Percentiles rank a stretch among this genome's conserved stretches.
Conservation (phyloP, 108 stramenopile genomes). For the Cylindrotheca closterium region DNA sequence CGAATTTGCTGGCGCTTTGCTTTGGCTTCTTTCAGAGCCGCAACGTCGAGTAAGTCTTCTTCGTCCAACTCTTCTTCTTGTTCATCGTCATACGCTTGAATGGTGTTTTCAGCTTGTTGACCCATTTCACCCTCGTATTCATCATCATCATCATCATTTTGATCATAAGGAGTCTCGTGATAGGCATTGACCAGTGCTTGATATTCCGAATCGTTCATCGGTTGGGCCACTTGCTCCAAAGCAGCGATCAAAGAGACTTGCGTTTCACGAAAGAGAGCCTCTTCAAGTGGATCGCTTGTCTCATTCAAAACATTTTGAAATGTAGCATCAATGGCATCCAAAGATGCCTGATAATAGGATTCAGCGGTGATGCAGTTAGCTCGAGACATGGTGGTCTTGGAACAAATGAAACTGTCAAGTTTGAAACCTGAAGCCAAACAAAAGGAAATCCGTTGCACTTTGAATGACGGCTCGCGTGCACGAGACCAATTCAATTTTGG, state of each 20-base stretch:
- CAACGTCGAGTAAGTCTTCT: slow-evolving; percentile 25
- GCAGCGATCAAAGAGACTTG: slow-evolving; percentile 18
- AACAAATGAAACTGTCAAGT: too few species aligned
- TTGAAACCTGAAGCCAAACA: too few species aligned
- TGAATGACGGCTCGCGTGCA: too few species aligned
- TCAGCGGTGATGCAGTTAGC: slow-evolving; percentile 21
- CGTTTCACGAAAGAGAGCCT: slow-evolving; percentile 5
- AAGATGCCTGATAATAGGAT: slow-evolving; percentile 24
- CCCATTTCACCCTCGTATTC: slow-evolving; percentile 10
- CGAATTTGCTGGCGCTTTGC: slow-evolving; percentile 15
- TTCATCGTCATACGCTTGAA: slow-evolving; percentile 1
- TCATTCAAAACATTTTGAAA: slow-evolving; percentile 8
- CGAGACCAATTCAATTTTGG: too few species aligned
- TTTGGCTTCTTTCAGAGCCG: slow-evolving; percentile 21
- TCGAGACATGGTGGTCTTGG: not conserved
- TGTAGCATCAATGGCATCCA: slow-evolving; percentile 18
- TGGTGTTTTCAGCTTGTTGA: not conserved
- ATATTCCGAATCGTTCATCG: slow-evolving; percentile 20
- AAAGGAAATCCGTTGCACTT: too few species aligned
- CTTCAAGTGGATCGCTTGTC: not conserved
- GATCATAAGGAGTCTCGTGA: slow-evolving; percentile 14
- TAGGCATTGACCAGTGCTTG: slow-evolving; percentile 25
- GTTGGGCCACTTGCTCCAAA: slow-evolving; percentile 18
- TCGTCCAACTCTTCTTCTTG: slow-evolving; percentile 23
- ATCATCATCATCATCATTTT: slow-evolving; percentile 15